These are phyloP conservation scores for Bothriochloa decipiens DNA, from an alignment of 176 grass and related monocot species.

Conservation along the genomic window DNA sequence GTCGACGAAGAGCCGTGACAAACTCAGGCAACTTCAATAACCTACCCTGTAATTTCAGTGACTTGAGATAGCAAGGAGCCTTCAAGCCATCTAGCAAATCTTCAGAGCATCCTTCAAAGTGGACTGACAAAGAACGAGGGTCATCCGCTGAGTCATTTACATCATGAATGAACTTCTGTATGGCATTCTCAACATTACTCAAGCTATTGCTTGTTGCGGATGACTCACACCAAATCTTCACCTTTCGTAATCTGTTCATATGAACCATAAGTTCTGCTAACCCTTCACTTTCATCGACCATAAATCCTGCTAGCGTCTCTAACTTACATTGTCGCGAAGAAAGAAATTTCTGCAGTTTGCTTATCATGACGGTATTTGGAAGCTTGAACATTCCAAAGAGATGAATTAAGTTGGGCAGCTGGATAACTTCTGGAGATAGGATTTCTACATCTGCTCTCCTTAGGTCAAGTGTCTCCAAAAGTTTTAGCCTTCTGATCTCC, in stretches of 20 bases:
- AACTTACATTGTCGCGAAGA: constrained; percentile 25
- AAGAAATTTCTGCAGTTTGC: not conserved
- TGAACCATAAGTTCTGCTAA: constrained; percentile 16
- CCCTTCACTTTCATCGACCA: not conserved
- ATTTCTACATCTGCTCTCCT: not conserved
- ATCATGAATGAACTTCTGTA: constrained; percentile 36
- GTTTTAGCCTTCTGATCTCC: not conserved
- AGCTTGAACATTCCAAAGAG: constrained; percentile 37
- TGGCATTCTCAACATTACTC: constrained; percentile 5
- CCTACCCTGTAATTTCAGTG: constrained; percentile 8
- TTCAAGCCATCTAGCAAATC: not conserved
- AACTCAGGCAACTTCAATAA: constrained; percentile 22
- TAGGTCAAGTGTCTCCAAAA: constrained; percentile 34
- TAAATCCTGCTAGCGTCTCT: constrained; percentile 30
- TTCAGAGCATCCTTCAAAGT: not conserved
- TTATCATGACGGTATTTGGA: not conserved
- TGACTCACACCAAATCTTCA: constrained; percentile 1
- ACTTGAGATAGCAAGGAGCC: constrained; percentile 31
- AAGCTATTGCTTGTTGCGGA: not conserved
- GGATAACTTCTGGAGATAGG: constrained; percentile 5
- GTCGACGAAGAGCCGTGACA: constrained; percentile 6
- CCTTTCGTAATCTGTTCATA: constrained; percentile 24
- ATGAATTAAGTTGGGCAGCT: constrained; percentile 18
- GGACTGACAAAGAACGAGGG: constrained; percentile 15
- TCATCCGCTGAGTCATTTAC: not conserved